Conservation (phyloP, 2,329 filamentous ascomycete species). For the Ceratocystis smalleyi region DNA sequence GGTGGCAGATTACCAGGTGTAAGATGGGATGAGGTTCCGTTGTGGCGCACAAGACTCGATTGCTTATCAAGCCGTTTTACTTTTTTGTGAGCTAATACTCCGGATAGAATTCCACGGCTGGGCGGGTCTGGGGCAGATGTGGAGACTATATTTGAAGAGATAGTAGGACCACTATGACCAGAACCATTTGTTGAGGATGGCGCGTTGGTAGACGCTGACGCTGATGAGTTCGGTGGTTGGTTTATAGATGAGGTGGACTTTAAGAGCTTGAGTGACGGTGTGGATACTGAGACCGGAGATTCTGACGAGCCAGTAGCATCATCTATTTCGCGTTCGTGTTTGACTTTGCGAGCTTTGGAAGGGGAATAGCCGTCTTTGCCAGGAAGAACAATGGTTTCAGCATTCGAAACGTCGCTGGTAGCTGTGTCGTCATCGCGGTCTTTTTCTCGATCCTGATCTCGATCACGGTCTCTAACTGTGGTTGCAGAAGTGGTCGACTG, state of each 20-base stretch:
- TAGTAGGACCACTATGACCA: background rate
- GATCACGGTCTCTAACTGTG: background rate
- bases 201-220: background rate
- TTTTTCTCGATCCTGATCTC: conserved; percentile 12
- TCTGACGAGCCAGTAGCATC: conserved; percentile 10
- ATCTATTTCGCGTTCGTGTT: conserved; percentile 48
- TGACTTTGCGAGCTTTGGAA: conserved; percentile 47
- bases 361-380: conserved; percentile 50
- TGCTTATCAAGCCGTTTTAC: conserved; percentile 11
- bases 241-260: background rate
- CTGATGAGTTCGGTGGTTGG: background rate
- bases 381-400: conserved; percentile 54
- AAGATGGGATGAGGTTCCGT: background rate
- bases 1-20: background rate
- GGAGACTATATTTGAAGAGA: conserved; percentile 4
- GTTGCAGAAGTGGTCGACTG: background rate
- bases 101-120: conserved; percentile 1
- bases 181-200: background rate
- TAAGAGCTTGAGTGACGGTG: conserved; percentile 3
- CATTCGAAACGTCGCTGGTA: conserved; percentile 43
- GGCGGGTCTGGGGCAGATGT: background rate
- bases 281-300: background rate
- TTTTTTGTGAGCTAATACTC: conserved; percentile 14
- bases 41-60: background rate
- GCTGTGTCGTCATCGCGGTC: conserved; percentile 27